Base-by-base conservation (phyloP, 2,329 filamentous ascomycete genomes). In the Fusarium palustre region DNA sequence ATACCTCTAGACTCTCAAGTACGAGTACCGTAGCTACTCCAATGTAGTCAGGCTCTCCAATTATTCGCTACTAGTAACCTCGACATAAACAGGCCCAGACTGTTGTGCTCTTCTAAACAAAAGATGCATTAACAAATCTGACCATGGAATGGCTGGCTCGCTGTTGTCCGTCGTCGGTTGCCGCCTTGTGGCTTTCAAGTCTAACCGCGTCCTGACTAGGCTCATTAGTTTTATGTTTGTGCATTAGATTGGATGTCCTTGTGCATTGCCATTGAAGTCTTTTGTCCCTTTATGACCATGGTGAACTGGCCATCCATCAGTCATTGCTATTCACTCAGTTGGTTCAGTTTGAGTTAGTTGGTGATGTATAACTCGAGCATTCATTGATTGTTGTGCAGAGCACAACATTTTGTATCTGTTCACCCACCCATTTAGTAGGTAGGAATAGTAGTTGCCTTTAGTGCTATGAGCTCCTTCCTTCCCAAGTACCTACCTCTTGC, bases 91-190 rank as follows among this genome's bases (percentile, higher is more conserved):
- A 38, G 10, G 12, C n/a, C 6, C n/a, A 20, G 7, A 22, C 30
- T 34, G 12, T 46, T 62, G 47, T 30, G 45, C 31, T 69, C 55
- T 42, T 54, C 16, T 41, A 33, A 33, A 43, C 24, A 43, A 41
- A 55, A 52, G 43, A 64, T 58, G 59, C 64, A 65, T 55, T 55
- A 64, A 68, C 68, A n/a, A n/a, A n/a, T 50, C 39, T 59, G 39
- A 31, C 41, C 28, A 38, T 53, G 38, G 42, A 61, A 56, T 69
- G 60, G 55, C 60, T 64, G 60, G 66, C 66, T 66, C 55, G 52
- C 48, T 55, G 55, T 57, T 58, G 59, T 57, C 43, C 38, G 58
- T 61, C 28, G 49, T 55, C 65, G 46, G 47, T 57, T 47, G 61
- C 39, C 57, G 49, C 43, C 56, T 34, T 25, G 30, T 57, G 48